These are phyloP conservation scores for Lupinus albus DNA, from an alignment of 306 rosid species.

Conservation along the genomic window DNA sequence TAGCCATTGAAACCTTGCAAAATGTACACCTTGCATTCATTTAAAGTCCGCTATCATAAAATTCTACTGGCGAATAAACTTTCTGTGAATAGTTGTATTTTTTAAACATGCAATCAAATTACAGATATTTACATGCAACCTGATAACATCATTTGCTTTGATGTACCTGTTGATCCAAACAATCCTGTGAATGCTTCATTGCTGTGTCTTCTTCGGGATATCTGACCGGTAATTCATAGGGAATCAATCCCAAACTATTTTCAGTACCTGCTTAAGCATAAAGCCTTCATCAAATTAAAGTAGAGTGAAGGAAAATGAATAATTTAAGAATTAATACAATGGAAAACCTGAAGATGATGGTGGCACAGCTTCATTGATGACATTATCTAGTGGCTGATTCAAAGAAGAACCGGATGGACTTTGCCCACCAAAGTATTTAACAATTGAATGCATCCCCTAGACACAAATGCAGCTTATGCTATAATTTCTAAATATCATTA, in stretches of 20 bases:
- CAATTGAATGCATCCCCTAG: constrained; percentile 84
- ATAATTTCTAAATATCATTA: constrained; percentile 1
- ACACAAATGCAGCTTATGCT: constrained; percentile 39
- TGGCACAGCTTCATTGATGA: constrained; percentile 54
- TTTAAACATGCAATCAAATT: constrained; percentile 18
- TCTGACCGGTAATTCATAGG: constrained; percentile 45
- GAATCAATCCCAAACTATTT: constrained; percentile 51
- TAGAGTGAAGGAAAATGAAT: constrained; percentile 12
- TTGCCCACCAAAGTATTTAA: constrained; percentile 70
- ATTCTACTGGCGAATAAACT: neutral
- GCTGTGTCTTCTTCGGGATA: constrained; percentile 50
- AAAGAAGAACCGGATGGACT: constrained; percentile 46
- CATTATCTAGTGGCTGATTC: constrained; percentile 48
- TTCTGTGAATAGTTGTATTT: neutral
- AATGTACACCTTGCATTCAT: constrained; percentile 18
- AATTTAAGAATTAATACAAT: constrained; percentile 30
- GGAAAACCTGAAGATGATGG: constrained; percentile 65
- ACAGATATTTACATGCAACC: constrained; percentile 36
- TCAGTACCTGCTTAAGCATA: constrained; percentile 52
- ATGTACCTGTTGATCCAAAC: constrained; percentile 57
- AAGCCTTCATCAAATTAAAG: constrained; percentile 39
- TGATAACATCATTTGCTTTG: constrained; percentile 35
- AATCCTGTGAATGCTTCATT: constrained; percentile 38
- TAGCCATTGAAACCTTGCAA: constrained; percentile 31
- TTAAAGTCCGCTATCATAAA: constrained; percentile 6